Percentiles rank a stretch among this genome's conserved stretches.
Conservation (phyloP, 768 basidiomycete species). For the Sarcodon aspratus region DNA sequence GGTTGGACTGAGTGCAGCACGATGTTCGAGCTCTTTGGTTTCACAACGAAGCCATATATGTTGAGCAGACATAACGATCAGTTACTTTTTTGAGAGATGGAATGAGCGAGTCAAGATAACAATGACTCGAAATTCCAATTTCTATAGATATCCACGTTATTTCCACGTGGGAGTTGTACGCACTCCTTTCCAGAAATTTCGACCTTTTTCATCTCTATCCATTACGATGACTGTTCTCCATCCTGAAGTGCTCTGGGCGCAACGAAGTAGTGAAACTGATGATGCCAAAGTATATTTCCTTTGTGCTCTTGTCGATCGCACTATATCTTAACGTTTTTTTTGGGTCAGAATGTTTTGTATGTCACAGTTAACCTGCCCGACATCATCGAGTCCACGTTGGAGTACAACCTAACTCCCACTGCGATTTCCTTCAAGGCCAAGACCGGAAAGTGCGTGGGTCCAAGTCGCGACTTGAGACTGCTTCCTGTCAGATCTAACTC, state of each 20-base stretch:
- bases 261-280: constrained; percentile 62
- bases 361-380: constrained; percentile 79
- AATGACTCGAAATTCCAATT: constrained; percentile 11
- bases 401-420: constrained; percentile 46
- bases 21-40: constrained; percentile 89
- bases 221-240: constrained; percentile 33
- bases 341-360: constrained; percentile 71
- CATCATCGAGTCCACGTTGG: constrained; percentile 45
- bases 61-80: constrained; percentile 32
- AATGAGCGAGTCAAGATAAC: neutral
- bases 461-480: neutral
- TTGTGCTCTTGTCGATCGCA: neutral
- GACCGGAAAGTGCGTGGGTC: constrained; percentile 42
- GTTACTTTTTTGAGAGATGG: neutral
- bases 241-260: constrained; percentile 93
- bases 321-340: neutral
- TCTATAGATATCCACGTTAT: neutral
- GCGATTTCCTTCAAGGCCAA: constrained; percentile 54
- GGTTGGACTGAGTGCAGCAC: constrained; percentile 87
- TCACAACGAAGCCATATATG: constrained; percentile 93
- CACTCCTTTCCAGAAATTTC: neutral
- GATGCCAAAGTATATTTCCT: constrained; percentile 49
- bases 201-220: too few relatives aligned
- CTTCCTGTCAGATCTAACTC: neutral
- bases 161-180: neutral